Base-by-base conservation (phyloP, 192 early-diverging fungal genomes). In the Cetraspora pellucida region DNA sequence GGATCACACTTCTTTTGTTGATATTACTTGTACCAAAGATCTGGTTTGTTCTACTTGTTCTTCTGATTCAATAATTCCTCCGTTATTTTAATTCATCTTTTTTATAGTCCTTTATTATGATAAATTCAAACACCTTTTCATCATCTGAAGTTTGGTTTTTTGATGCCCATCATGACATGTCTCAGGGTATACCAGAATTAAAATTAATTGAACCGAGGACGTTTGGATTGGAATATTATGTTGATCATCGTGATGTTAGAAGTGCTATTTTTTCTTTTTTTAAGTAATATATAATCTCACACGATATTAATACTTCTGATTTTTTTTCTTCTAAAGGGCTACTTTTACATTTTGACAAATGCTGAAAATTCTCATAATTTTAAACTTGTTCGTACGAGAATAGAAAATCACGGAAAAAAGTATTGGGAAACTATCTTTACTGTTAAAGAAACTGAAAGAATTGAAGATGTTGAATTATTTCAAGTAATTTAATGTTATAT, bases 401-500 rank as follows among this genome's bases (percentile, higher is more conserved):
- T 85, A 1, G 74, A 63, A 5, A 59, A 74, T 17, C 81, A 84
- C 1, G 30, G 72, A 9, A 83, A 83, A 1, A 75, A 78, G 5
- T 50, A 84, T 23, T 94, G 93, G 93, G 80, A 78, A 8, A 87
- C 90, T 46, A 61, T 91, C 46, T 82, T 93, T 77, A 78, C 78
- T 1, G 81, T 91, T 37, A 84, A 84, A 54, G 78, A 84, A 2
- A 86, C 83, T 16, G 90, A 92, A 71, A 87, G 84, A 27, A 92
- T 94, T 47, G 90, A 94, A 67, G 93, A 92, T 68, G 89, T 94
- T 1, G 93, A 94, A 72, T 84, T 94, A 37, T 93, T 94, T 65
- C 82, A 85, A 64, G 85, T 87, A 82, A 73, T 47, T 11, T 63
- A 21, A 3, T n/a, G 9, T 69, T 5, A 17, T 23, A 5, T 31